Evolutionary conservation across 2,329 filamentous ascomycete genomes (phyloP).

Genomic region (Pseudogymnoascus sp.): DNA sequence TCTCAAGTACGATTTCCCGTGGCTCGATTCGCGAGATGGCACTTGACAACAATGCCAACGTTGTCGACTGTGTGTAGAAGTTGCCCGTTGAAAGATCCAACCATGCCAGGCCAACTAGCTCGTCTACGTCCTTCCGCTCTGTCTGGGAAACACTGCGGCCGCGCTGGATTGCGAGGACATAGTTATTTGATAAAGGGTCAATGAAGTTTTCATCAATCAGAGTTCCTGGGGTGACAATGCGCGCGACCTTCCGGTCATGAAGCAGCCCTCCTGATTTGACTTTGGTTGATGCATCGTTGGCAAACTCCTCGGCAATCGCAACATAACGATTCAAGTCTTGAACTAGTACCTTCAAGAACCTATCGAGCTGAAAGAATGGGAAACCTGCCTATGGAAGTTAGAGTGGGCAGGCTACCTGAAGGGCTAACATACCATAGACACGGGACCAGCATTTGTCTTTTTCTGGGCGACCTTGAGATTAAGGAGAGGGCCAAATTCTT

Average conservation of each 20-base stretch:
- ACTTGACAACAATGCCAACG: constrained; percentile 65
- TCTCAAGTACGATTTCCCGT: constrained; percentile 77
- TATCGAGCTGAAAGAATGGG: constrained; percentile 84
- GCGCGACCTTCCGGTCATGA: constrained; percentile 77
- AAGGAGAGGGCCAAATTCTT: constrained; percentile 76
- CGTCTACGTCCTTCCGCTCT: constrained; percentile 16
- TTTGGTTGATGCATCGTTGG: constrained; percentile 62
- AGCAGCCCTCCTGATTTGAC: constrained; percentile 69
- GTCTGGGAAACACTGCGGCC: constrained; percentile 23
- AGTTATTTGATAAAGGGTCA: constrained; percentile 90
- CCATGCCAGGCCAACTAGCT: constrained; percentile 74
- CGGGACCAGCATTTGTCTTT: constrained; percentile 68
- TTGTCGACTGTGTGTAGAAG: constrained; percentile 77
- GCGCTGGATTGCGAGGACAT: constrained; percentile 72
- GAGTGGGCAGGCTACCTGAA: not conserved
- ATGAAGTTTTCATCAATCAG: constrained; percentile 97
- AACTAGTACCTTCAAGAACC: constrained; percentile 86
- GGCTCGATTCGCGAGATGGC: constrained; percentile 76
- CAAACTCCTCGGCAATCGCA: constrained; percentile 88
- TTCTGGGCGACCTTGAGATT: constrained; percentile 81
- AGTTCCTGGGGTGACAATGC: constrained; percentile 89
- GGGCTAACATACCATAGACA: constrained; percentile 66
- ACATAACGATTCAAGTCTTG: constrained; percentile 87
- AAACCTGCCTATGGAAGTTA: constrained; percentile 64
- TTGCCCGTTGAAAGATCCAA: constrained; percentile 90